These are phyloP conservation scores for Chiua sp. DNA, from an alignment of 1,284 basidiomycete genomes.

Conservation along the genomic window DNA sequence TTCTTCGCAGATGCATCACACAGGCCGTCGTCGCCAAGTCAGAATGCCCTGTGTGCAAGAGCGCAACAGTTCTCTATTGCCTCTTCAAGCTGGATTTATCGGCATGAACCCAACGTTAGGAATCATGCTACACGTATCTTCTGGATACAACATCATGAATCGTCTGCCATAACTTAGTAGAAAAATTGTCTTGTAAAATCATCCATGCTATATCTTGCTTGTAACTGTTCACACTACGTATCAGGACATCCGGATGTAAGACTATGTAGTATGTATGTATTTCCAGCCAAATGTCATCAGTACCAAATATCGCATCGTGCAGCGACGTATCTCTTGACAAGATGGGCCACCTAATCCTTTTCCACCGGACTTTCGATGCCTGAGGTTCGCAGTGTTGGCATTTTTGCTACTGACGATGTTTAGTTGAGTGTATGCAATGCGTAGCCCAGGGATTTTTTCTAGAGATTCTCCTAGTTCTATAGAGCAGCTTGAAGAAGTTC, in stretches of 20 bases:
- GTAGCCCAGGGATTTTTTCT: too few species aligned
- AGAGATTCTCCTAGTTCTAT: too few species aligned
- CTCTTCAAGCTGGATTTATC: slow-evolving; percentile 40
- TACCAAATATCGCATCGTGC: too few species aligned
- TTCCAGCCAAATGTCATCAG: not conserved
- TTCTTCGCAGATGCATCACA: slow-evolving; percentile 50
- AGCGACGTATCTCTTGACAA: not conserved
- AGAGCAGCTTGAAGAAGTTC: too few species aligned
- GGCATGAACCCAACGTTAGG: not conserved
- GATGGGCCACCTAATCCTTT: slow-evolving; percentile 11
- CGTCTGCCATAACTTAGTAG: not conserved
- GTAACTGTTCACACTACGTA: not conserved
- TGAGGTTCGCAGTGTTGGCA: slow-evolving; percentile 29
- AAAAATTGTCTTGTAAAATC: not conserved
- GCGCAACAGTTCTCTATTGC: slow-evolving; percentile 56
- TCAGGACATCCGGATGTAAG: not conserved
- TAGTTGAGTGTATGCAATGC: too few species aligned
- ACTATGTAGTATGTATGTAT: not conserved
- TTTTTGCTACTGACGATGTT: slow-evolving; percentile 20
- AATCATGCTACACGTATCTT: too few species aligned
- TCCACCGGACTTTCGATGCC: not conserved
- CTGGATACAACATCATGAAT: not conserved
- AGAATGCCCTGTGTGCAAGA: slow-evolving; percentile 53
- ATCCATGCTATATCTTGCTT: not conserved
- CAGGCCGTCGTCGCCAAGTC: slow-evolving; percentile 48